Evolutionary conservation across 208 protist genomes (phyloP).

Genomic region (Paratrypanosoma confusum): DNA sequence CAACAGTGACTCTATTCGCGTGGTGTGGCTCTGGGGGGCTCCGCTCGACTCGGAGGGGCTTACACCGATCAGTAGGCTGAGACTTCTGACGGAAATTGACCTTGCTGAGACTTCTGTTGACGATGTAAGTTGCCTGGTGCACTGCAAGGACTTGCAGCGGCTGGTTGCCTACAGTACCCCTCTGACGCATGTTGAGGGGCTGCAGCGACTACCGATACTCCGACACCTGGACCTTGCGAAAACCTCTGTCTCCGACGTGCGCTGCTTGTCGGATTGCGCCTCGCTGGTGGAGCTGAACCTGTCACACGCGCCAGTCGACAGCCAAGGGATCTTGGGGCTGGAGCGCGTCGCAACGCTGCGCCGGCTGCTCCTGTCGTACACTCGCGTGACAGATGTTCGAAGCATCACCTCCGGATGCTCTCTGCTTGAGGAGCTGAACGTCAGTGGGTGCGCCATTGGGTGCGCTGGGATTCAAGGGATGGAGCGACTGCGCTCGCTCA

Average conservation of each 20-base stretch:
- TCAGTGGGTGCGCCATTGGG: conserved; percentile 11
- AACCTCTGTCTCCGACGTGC: conserved; percentile 9
- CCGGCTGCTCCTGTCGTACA: conserved; percentile 13
- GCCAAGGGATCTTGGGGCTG: conserved; percentile 14
- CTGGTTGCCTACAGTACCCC: conserved; percentile 13
- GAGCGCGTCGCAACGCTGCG: conserved; percentile 7
- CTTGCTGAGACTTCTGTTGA: conserved; percentile 16
- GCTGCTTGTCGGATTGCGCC: conserved; percentile 5
- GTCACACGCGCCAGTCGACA: conserved; percentile 14
- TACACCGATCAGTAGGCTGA: conserved; percentile 1
- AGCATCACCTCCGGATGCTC: conserved; percentile 14
- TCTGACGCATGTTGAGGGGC: conserved; percentile 13
- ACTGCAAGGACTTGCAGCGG: conserved; percentile 6
- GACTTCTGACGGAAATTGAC: conserved; percentile 13
- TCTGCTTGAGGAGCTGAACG: conserved; percentile 18
- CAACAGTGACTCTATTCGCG: conserved; percentile 1
- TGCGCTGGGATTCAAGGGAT: conserved; percentile 15
- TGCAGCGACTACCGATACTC: conserved; percentile 6
- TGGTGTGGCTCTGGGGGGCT: conserved; percentile 16
- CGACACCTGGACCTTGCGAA: conserved; percentile 21
- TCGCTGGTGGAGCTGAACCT: conserved; percentile 17
- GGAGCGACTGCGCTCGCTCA: conserved; percentile 7
- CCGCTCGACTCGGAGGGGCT: conserved; percentile 16
- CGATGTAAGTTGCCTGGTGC: conserved; percentile 9
- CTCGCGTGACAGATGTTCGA: conserved; percentile 11